phyloP scores from a whole-genome alignment of 441 rosid genomes.

The Breynia disticha region DNA sequence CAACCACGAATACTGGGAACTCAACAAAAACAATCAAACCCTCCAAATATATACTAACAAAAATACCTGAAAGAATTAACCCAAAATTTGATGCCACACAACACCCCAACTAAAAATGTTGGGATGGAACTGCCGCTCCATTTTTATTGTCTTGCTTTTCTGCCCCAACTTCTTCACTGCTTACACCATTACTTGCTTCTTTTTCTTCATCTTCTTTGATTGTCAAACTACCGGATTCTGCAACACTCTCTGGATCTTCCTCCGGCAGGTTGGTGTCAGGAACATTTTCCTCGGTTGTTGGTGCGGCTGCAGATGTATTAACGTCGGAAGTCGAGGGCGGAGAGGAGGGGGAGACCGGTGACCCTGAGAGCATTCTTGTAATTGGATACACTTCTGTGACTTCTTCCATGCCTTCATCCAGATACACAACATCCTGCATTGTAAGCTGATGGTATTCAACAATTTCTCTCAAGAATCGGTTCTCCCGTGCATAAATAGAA shows the following conservation, averaged over 20 bases:
- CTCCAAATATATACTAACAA: too few species aligned
- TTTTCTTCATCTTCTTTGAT: conserved; percentile 12
- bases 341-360: conserved; percentile 48
- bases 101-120: conserved; percentile 2
- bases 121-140: conserved; percentile 15
- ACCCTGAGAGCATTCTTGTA: conserved; percentile 35
- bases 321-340: conserved; percentile 33
- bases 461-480: conserved; percentile 77
- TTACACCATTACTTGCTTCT: background rate
- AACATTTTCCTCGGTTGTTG: conserved; percentile 23
- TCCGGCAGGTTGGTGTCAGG: conserved; percentile 17
- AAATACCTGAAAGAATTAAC: background rate
- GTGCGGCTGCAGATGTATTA: conserved; percentile 20
- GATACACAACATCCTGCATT: conserved; percentile 81
- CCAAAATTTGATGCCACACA: conserved; percentile 12
- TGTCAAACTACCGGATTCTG: conserved; percentile 14
- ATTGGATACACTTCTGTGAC: conserved; percentile 64
- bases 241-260: conserved; percentile 21
- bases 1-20: conserved; percentile 8
- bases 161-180: conserved; percentile 10
- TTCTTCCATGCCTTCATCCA: conserved; percentile 71
- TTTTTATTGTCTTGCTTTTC: background rate
- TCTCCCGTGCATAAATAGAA: conserved; percentile 66
- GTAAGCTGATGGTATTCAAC: conserved; percentile 90
- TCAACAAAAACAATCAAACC: too few species aligned